phyloP scores from a whole-genome alignment of 169 alveolate species.

The Eimeria nieschulzi region DNA sequence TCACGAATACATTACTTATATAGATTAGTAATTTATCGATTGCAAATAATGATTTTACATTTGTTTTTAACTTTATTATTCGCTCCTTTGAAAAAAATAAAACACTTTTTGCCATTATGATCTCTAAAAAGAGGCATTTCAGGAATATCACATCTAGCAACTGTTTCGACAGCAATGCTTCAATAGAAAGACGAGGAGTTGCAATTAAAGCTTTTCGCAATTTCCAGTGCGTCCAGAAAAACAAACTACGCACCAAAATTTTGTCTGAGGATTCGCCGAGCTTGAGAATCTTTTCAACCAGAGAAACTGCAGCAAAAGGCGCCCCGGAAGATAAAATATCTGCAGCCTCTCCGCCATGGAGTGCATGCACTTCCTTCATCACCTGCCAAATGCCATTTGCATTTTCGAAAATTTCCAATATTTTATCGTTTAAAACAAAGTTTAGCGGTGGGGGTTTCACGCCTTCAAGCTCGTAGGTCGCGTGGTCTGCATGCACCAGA shows the following conservation, averaged over 20 bases:
- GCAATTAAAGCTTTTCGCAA: no score
- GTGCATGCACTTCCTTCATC: constrained; percentile 26
- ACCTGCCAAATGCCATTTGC: constrained; percentile 43
- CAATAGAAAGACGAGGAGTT: no score
- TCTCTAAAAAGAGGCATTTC: no score
- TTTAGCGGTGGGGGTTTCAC: constrained; percentile 46
- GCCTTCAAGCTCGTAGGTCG: constrained; percentile 41
- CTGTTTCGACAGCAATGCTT: no score
- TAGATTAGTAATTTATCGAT: no score
- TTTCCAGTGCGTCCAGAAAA: no score
- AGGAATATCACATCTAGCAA: no score
- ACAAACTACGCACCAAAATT: background rate
- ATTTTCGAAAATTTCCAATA: constrained; percentile 24
- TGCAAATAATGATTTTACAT: no score
- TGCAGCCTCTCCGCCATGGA: constrained; percentile 55
- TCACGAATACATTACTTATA: no score
- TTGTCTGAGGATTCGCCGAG: constrained; percentile 4
- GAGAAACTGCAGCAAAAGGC: constrained; percentile 38
- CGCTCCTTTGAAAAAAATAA: no score
- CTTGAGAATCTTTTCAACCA: constrained; percentile 37
- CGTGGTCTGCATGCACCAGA: background rate
- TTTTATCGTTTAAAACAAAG: constrained; percentile 7
- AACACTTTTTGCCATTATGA: no score
- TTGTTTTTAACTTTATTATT: no score
- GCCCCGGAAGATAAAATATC: constrained; percentile 24